Percentiles rank a stretch among this genome's conserved stretches.
Evolutionary conservation across 768 basidiomycete species (phyloP).

Genomic region (Pleurotus platypus): DNA sequence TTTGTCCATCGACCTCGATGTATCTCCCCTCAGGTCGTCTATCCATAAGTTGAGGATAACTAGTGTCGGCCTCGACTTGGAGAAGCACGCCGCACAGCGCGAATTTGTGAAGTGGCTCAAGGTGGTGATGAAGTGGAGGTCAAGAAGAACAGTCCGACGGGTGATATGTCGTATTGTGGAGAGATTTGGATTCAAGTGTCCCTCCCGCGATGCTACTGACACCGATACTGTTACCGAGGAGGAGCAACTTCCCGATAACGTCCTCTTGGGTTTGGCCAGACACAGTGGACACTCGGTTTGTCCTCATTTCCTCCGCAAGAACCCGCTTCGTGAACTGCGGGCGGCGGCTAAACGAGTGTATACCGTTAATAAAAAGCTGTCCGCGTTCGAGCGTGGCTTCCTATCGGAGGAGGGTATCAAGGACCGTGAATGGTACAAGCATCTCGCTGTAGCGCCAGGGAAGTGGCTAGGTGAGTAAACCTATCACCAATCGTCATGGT

Average conservation of each 20-base stretch:
- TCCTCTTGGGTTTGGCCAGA: neutral
- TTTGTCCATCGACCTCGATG: conserved; percentile 23
- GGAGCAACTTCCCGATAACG: conserved; percentile 2
- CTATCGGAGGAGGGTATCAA: conserved; percentile 75
- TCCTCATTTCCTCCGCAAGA: conserved; percentile 7
- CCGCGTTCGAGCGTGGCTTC: conserved; percentile 75
- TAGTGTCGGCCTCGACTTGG: conserved; percentile 39
- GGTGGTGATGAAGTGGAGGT: conserved; percentile 26
- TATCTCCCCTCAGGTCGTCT: conserved; percentile 33
- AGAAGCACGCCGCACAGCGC: conserved; percentile 39
- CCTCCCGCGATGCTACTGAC: conserved; percentile 12
- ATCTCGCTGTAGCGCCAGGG: conserved; percentile 84
- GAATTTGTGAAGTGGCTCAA: conserved; percentile 31
- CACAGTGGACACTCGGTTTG: neutral
- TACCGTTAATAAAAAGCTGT: conserved; percentile 62
- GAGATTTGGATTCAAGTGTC: conserved; percentile 24
- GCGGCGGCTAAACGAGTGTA: conserved; percentile 57
- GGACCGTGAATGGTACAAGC: conserved; percentile 82
- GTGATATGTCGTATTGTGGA: conserved; percentile 32
- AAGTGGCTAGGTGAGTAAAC: conserved; percentile 66
- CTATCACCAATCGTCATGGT: no score
- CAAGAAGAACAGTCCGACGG: conserved; percentile 21
- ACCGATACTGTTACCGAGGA: neutral
- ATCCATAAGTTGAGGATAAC: conserved; percentile 34
- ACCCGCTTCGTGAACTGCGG: conserved; percentile 42